Evolutionary conservation across 257 asterid genomes (phyloP).

Genomic region (Solanum commersonii): DNA sequence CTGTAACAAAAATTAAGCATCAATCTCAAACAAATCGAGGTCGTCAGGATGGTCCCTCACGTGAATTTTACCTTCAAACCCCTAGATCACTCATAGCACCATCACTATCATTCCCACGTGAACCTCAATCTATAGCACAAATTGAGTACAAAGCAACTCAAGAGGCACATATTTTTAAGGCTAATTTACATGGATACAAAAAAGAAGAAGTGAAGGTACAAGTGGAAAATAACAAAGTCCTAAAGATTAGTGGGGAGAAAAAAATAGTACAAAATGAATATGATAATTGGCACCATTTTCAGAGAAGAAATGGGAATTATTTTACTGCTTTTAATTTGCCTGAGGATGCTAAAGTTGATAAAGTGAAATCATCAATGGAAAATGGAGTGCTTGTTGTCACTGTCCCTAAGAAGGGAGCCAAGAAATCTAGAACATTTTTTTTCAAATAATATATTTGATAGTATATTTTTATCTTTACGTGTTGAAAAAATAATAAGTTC

Average conservation of each 20-base stretch:
- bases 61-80: not conserved
- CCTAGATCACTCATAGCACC: not conserved
- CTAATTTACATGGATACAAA: not conserved
- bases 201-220: not conserved
- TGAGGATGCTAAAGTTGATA: not conserved
- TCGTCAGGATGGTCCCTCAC: not conserved
- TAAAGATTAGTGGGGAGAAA: not conserved
- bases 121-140: not conserved
- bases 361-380: not conserved
- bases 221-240: not conserved
- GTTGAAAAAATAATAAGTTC: not conserved
- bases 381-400: not conserved
- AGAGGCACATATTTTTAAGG: not conserved
- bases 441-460: not conserved
- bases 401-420: not conserved
- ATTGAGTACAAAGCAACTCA: slow-evolving; percentile 14
- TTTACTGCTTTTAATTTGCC: not conserved
- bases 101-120: not conserved
- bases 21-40: not conserved
- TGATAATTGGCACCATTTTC: not conserved
- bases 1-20: not conserved
- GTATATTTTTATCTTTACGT: not conserved
- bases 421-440: not conserved
- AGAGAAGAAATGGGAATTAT: not conserved
- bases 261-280: not conserved